Base-by-base conservation (phyloP, 2,329 filamentous ascomycete species). In the Amauroascus verrucosus region DNA sequence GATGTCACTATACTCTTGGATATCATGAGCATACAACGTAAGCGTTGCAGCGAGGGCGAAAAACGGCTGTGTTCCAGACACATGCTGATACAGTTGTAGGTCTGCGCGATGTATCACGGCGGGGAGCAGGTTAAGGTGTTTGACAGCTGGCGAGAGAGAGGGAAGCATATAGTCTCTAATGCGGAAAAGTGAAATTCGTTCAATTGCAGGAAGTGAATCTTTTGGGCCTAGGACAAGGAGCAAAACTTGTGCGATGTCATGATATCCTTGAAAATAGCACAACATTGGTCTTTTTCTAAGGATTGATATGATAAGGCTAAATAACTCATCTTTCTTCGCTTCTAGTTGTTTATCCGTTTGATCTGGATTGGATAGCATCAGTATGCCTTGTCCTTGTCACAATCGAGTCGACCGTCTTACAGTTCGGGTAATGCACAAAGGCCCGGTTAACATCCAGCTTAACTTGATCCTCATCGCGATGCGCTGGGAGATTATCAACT, bases 161-260 rank as follows among this genome's bases (percentile, higher is more conserved):
- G 91, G 90, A 9, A 98, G 81, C 93, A 98, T 96, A 69, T 96
- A 98, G 71, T 98, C 93, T 57, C 93, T 83, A 65, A 98, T 96
- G 51, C 89, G 85, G 43, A 97, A 79, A 30, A 90, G 77, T 2
- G 90, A 95, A 55, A 98, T 81, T n/a, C 86, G 85, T 32, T 86
- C 78, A 30, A 94, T 81, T 14, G 84, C 81, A 6, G 75, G 68
- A 16, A 78, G 75, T 14, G 86, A 83, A 51, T 75, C 67, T 20
- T 75, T 64, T 8, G 80, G 72, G 0, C 84, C 84, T 3, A 98
- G 77, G 9, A 96, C 90, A 13, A 98, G 79, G 38, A 97, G 79
- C 56, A 98, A 78, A 22, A 98, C 93, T 71, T 98, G 94, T 62
- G 88, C 93, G 64, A 98, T 97, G 72, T 98, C 93, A 70, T 98